Conservation (phyloP, 805 yeast genomes). For the Myxozyma vanderwaltii region DNA sequence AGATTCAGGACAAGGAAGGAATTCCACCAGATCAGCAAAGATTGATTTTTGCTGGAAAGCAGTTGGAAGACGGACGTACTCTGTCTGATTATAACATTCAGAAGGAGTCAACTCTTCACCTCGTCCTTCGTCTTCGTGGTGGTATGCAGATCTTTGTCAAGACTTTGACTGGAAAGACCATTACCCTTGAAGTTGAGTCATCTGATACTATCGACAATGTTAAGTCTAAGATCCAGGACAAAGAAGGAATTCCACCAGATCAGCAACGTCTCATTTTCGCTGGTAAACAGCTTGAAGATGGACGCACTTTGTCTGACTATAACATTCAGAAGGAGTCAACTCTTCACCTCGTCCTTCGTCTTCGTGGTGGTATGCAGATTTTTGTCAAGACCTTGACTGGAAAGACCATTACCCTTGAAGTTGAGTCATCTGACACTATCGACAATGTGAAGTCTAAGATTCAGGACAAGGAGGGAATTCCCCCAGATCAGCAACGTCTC, state of each 20-base stretch:
- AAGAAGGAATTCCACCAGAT: conserved; percentile 96
- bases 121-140: conserved; percentile 87
- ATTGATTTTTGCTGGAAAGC: conserved; percentile 94
- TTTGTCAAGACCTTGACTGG: conserved; percentile 89
- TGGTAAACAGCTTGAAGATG: conserved; percentile 95
- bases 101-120: conserved; percentile 85
- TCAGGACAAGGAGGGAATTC: conserved; percentile 95
- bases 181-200: conserved; percentile 86
- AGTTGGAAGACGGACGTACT: conserved; percentile 93
- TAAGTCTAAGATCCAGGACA: conserved; percentile 92
- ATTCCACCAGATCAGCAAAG: conserved; percentile 97
- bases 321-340: conserved; percentile 95
- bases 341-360: conserved; percentile 88
- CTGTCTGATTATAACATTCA: conserved; percentile 93
- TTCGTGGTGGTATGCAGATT: conserved; percentile 98
- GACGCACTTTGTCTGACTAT: conserved; percentile 91
- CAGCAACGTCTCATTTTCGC: conserved; percentile 95
- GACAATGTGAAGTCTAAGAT: conserved; percentile 94
- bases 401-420: conserved; percentile 85
- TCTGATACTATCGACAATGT: conserved; percentile 95
- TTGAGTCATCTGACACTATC: conserved; percentile 92
- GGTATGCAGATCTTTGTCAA: conserved; percentile 92
- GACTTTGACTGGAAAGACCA: conserved; percentile 88
- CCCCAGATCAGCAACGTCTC: conserved; percentile 94
- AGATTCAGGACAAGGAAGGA: conserved; percentile 95